Evolutionary conservation across 2,329 filamentous ascomycete genomes (phyloP).

Genomic region (Arthroderma sp.): DNA sequence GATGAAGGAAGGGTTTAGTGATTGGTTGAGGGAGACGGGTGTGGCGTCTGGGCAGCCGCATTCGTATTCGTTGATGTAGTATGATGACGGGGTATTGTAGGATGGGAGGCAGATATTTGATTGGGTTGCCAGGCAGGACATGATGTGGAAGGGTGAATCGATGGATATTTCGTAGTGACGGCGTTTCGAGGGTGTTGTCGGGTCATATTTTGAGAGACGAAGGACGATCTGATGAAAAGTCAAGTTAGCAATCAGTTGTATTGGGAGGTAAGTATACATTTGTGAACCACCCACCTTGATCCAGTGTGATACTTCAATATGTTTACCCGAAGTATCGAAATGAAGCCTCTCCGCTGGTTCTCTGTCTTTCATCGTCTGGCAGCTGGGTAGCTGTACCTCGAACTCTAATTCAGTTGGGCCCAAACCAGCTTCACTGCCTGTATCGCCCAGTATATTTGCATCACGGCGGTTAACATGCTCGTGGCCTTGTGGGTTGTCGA

Average conservation of each 20-base stretch:
- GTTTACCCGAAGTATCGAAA: slow-evolving; percentile 86
- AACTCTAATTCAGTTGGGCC: slow-evolving; percentile 90
- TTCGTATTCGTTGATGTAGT: slow-evolving; percentile 43
- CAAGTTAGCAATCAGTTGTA: slow-evolving; percentile 1
- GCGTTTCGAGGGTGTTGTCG: slow-evolving; percentile 62
- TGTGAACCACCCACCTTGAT: slow-evolving; percentile 56
- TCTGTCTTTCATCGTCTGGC: slow-evolving; percentile 64
- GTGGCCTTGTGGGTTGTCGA: slow-evolving; percentile 44
- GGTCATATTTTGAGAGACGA: slow-evolving; percentile 73
- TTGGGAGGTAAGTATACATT: neutral
- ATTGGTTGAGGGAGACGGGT: slow-evolving; percentile 22
- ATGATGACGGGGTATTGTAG: slow-evolving; percentile 47
- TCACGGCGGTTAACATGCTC: slow-evolving; percentile 41
- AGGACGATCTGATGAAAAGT: slow-evolving; percentile 58
- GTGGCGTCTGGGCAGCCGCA: slow-evolving; percentile 56
- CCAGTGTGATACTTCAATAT: slow-evolving; percentile 90
- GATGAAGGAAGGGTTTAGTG: slow-evolving; percentile 6
- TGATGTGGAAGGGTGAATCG: slow-evolving; percentile 84
- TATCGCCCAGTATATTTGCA: slow-evolving; percentile 65
- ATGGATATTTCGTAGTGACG: slow-evolving; percentile 94
- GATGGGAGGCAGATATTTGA: slow-evolving; percentile 76
- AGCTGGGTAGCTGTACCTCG: slow-evolving; percentile 82
- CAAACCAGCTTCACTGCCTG: slow-evolving; percentile 63
- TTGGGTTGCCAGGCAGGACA: slow-evolving; percentile 85
- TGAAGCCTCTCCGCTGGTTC: slow-evolving; percentile 56